phyloP scores from a whole-genome alignment of 225 moss, liverwort and hornwort species.

The Pleurozium schreberi region DNA sequence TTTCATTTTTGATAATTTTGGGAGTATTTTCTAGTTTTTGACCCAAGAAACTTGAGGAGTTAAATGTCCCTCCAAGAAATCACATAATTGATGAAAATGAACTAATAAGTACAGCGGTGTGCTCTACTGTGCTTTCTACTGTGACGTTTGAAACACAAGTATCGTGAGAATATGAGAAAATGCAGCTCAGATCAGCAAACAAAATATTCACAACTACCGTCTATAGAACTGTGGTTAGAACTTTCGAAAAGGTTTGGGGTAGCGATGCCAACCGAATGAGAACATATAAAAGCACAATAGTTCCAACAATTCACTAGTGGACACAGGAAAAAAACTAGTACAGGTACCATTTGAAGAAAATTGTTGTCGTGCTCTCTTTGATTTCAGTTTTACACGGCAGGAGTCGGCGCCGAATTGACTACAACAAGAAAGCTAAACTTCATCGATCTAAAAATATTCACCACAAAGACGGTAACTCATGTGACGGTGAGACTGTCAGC shows the following conservation, averaged over 20 bases:
- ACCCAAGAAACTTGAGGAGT: not conserved
- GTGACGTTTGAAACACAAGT: not conserved
- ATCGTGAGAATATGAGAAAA: not conserved
- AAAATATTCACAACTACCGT: not conserved
- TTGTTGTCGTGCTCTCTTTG: not conserved
- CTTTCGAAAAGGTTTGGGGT: not conserved
- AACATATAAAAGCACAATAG: not conserved
- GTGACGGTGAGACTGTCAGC: not conserved
- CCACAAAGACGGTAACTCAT: not conserved
- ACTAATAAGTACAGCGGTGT: not conserved
- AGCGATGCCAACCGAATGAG: not conserved
- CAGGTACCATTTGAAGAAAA: not conserved
- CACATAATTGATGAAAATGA: not conserved
- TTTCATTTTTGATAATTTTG: accelerated
- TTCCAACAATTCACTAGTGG: not conserved
- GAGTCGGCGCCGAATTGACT: not conserved
- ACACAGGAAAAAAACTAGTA: not conserved
- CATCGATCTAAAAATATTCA: not conserved
- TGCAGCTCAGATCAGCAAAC: not conserved
- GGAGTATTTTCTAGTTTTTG: not conserved
- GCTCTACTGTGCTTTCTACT: not conserved
- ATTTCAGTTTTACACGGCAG: constrained; percentile 11
- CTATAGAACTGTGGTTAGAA: not conserved
- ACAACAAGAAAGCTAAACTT: constrained; percentile 1
- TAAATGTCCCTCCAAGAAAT: not conserved